Conservation (phyloP, 345 rosid species). For the Isatis tinctoria region DNA sequence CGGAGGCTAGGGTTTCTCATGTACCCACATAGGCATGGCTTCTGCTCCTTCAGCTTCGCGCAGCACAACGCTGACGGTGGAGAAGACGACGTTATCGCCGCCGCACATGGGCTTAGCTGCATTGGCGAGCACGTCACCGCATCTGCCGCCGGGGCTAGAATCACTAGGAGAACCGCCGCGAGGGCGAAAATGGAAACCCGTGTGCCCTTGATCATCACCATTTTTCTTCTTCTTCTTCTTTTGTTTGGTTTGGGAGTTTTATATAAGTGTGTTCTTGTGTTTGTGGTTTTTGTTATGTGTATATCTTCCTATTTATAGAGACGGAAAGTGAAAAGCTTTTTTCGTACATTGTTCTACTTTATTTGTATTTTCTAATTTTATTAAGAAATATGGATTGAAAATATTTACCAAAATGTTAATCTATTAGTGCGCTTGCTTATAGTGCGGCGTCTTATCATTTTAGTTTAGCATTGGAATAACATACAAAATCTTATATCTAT, state of each 20-base stretch:
- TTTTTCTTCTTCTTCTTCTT: neutral
- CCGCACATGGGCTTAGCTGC: conserved; percentile 76
- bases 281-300: conserved; percentile 10
- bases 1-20: conserved; percentile 66
- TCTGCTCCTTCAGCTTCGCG: conserved; percentile 71
- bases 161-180: conserved; percentile 34
- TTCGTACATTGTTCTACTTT: neutral
- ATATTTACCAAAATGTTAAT: neutral
- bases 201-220: conserved; percentile 44
- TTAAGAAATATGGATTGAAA: neutral
- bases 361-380: neutral
- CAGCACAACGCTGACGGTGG: conserved; percentile 73
- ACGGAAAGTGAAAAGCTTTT: conserved; percentile 12
- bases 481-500: neutral
- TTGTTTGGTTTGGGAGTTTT: conserved; percentile 16
- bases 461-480: neutral
- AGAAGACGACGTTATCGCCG: conserved; percentile 65
- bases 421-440: conserved; percentile 9
- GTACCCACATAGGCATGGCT: conserved; percentile 90
- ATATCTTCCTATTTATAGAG: conserved; percentile 54
- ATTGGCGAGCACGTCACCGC: conserved; percentile 78
- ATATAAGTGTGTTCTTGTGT: conserved; percentile 2
- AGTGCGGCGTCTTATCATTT: conserved; percentile 18
- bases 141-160: conserved; percentile 38
- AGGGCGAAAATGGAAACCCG: conserved; percentile 38